Base-by-base conservation (phyloP, 768 basidiomycete species). In the Phanerochaete carnosa region DNA sequence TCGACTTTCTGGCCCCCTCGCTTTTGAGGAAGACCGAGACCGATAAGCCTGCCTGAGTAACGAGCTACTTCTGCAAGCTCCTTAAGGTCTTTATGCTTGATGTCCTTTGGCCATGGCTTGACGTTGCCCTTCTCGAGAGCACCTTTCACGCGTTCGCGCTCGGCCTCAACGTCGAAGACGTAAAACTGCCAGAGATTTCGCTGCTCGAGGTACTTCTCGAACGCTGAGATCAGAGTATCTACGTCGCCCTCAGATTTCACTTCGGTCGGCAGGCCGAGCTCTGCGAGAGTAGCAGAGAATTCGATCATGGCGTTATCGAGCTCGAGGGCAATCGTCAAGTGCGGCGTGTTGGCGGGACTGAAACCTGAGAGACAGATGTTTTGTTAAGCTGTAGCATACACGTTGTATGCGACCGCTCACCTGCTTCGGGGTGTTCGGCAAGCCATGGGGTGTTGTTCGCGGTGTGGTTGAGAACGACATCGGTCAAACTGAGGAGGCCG, bases 391-490 rank as follows among this genome's bases (percentile, higher is more conserved):
- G n/a, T n/a, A 35, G 8, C 8, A 7, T 15, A 15, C 15, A 35
- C 33, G 7, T 35, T 35, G 39, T 19, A 19, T 9, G 32, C 19
- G 35, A 16, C 7, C 37, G 29, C 84, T 62, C 63, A 89, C 95
- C 95, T 60, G 95, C 92, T 81, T 99, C 97, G 1, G 97, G 97
- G 72, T 99, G 97, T 6, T 95, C 86, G 23, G 85, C 71, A 26
- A 99, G 80, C 95, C 95, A 99, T 19, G 86, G 79, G 64, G 89
- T 94, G 70, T 98, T 94, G 70, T 93, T 91, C 7, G 97, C 94
- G 15, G 97, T 98, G 69, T 99, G 97, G 72, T 99, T 99, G 58
- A 98, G 83, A 4, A 99, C 97, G 55, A 99, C 91, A 71, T 99
- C 97, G 0, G 93, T 98, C 68, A 98, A 72, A 66, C 88, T 91